Percentiles rank a stretch among this genome's conserved stretches.
Conservation (phyloP, 345 rosid species). For the Dipteronia sinensis region DNA sequence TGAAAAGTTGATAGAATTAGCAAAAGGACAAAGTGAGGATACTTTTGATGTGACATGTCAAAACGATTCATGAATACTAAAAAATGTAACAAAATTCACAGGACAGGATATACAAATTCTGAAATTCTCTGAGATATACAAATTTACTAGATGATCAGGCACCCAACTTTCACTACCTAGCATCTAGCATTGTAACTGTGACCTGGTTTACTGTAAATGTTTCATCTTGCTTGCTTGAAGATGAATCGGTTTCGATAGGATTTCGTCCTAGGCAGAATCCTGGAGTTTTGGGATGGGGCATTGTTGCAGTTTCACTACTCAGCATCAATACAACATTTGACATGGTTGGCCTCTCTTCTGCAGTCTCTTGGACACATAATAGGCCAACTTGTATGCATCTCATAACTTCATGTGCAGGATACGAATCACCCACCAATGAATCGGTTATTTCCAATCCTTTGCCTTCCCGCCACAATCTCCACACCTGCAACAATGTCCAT, state of each 20-base stretch:
- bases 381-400: constrained; percentile 85
- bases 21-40: neutral
- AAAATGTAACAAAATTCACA: neutral
- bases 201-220: constrained; percentile 74
- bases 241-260: constrained; percentile 54
- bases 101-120: constrained; percentile 17
- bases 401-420: constrained; percentile 44
- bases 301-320: constrained; percentile 59
- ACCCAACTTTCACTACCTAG: constrained; percentile 41
- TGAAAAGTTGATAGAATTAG: neutral
- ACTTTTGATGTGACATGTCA: neutral
- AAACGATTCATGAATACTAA: neutral
- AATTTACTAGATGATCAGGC: neutral
- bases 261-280: constrained; percentile 66
- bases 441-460: constrained; percentile 55
- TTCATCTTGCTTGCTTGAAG: constrained; percentile 52
- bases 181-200: constrained; percentile 67
- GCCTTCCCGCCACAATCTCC: constrained; percentile 70
- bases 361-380: constrained; percentile 72
- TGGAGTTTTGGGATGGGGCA: constrained; percentile 64
- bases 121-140: constrained; percentile 19
- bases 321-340: constrained; percentile 63
- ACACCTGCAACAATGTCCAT: constrained; percentile 38
- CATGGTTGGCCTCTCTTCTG: constrained; percentile 78
- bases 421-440: constrained; percentile 34